Conservation (phyloP, 495 filamentous ascomycete species). For the Durotheca rogersii region DNA sequence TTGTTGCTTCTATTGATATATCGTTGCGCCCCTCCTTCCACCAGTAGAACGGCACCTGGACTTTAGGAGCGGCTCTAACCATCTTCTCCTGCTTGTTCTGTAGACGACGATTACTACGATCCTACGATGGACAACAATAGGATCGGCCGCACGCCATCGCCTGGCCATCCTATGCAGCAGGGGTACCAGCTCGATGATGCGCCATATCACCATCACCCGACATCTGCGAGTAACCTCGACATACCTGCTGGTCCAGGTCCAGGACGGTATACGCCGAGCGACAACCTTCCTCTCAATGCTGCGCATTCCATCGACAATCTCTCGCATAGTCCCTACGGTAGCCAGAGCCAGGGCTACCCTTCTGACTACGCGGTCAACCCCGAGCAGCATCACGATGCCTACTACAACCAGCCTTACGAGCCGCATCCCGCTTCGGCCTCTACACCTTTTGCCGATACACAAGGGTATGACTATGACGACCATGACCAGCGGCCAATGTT, state of each 20-base stretch:
- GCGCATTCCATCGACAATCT: constrained; percentile 79
- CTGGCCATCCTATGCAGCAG: constrained; percentile 55
- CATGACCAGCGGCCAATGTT: constrained; percentile 54
- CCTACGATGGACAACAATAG: constrained; percentile 55
- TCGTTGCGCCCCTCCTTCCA: constrained; percentile 10
- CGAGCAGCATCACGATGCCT: constrained; percentile 80
- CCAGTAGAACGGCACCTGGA: background rate
- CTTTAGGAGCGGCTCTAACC: constrained; percentile 20
- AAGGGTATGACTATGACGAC: constrained; percentile 54
- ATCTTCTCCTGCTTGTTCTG: constrained; percentile 6
- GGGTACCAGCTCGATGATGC: constrained; percentile 73
- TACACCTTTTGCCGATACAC: constrained; percentile 52
- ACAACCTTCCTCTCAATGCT: constrained; percentile 37
- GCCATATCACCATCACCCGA: constrained; percentile 51
- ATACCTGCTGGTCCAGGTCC: constrained; percentile 67
- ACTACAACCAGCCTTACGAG: constrained; percentile 80
- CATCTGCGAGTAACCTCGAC: constrained; percentile 53
- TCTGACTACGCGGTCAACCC: constrained; percentile 76
- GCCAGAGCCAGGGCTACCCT: constrained; percentile 61
- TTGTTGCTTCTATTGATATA: constrained; percentile 1
- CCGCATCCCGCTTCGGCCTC: constrained; percentile 48
- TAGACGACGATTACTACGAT: constrained; percentile 65
- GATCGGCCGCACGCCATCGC: constrained; percentile 58
- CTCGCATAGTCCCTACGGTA: constrained; percentile 60
- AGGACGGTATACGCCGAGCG: constrained; percentile 52